Evolutionary conservation across 176 grass and related monocot species (phyloP).

Genomic region (Stipa capillata): DNA sequence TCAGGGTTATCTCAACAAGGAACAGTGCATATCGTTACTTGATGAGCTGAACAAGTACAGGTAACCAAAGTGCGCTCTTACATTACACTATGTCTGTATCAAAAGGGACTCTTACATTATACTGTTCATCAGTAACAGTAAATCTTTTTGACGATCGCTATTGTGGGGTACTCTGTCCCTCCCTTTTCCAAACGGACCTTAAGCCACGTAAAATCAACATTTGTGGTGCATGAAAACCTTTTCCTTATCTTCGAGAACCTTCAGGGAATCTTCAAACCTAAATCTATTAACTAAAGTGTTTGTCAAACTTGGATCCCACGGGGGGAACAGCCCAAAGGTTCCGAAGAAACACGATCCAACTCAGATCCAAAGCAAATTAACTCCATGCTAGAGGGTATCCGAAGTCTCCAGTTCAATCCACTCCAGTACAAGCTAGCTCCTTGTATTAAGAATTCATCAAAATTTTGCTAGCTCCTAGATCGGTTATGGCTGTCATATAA

Average conservation of each 20-base stretch:
- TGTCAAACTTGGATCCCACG: background rate
- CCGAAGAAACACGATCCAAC: background rate
- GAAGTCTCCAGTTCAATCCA: background rate
- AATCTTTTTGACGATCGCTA: background rate
- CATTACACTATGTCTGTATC: background rate
- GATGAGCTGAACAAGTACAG: constrained; percentile 91
- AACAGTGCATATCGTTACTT: constrained; percentile 76
- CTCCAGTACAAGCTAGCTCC: background rate
- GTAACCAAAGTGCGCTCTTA: constrained; percentile 22
- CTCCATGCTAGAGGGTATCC: background rate
- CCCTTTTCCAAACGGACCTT: no score
- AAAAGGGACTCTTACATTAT: constrained; percentile 17
- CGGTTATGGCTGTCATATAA: constrained; percentile 16
- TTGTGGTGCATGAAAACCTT: background rate
- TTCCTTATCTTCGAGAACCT: background rate
- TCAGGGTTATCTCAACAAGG: constrained; percentile 70
- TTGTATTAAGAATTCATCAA: constrained; percentile 4
- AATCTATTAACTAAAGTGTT: background rate
- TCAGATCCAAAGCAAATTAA: background rate
- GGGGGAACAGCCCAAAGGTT: background rate
- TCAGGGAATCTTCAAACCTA: background rate
- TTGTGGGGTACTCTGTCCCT: background rate
- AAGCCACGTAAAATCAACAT: background rate
- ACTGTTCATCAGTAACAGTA: background rate
- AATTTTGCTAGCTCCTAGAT: constrained; percentile 12